A percentile compares a stretch with the other conserved stretches of the same genome.
phyloP scores from a whole-genome alignment of 345 rosid genomes.

The Erysimum cheiranthoides region DNA sequence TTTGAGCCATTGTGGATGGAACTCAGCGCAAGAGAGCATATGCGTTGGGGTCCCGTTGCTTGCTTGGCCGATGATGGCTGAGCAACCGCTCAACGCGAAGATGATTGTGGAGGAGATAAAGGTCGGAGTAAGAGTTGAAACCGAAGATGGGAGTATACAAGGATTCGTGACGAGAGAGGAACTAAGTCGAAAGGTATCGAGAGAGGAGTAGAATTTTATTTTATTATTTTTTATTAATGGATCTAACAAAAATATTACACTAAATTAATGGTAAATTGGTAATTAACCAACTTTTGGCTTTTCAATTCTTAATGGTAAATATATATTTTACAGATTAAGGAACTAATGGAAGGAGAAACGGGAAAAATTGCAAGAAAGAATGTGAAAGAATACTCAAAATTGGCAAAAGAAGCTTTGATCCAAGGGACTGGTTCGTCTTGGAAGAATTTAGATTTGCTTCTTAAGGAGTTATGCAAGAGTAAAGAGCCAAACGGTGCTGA shows the following conservation, averaged over 20 bases:
- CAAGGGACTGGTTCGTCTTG: constrained; percentile 68
- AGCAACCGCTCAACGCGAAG: constrained; percentile 70
- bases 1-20: constrained; percentile 91
- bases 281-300: not conserved
- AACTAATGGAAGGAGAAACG: constrained; percentile 71
- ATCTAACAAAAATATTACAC: not conserved
- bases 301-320: not conserved
- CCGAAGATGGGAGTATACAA: constrained; percentile 47
- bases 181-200: constrained; percentile 47
- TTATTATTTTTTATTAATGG: not conserved
- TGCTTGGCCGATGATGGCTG: constrained; percentile 85
- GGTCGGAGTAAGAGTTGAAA: constrained; percentile 63
- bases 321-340: constrained; percentile 44
- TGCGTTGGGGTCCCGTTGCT: constrained; percentile 75
- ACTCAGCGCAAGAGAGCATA: constrained; percentile 73
- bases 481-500: constrained; percentile 5
- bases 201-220: not conserved
- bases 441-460: constrained; percentile 53
- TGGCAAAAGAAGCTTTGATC: constrained; percentile 62
- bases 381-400: constrained; percentile 50
- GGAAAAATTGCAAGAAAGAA: constrained; percentile 55
- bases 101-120: constrained; percentile 69
- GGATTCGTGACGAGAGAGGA: constrained; percentile 61
- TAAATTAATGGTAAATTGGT: not conserved
- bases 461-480: constrained; percentile 43